Conservation (phyloP, 441 rosid species). For the Kokia cookei region DNA sequence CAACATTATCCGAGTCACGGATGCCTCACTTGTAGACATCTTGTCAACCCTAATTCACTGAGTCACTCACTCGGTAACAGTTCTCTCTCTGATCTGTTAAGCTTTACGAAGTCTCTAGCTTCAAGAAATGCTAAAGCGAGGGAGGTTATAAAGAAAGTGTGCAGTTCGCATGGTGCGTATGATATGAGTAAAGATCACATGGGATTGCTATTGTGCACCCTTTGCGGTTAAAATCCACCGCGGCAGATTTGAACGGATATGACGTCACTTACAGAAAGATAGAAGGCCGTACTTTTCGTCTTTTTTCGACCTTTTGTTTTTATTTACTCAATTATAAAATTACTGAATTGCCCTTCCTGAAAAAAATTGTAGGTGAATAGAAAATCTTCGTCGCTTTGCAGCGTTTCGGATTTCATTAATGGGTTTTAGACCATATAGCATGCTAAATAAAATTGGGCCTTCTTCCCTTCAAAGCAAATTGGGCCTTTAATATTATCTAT, state of each 20-base stretch:
- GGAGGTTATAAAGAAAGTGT: background rate
- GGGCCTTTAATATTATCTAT: no score
- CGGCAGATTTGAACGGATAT: background rate
- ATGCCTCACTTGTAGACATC: conserved; percentile 39
- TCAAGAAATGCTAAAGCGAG: background rate
- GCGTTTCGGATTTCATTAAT: background rate
- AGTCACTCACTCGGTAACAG: conserved; percentile 2
- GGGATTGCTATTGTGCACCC: background rate
- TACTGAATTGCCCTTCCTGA: background rate
- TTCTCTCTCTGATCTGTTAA: background rate
- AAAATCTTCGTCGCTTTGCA: background rate
- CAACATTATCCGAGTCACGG: conserved; percentile 61
- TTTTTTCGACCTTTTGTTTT: background rate
- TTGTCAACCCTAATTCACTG: conserved; percentile 1
- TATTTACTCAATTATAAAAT: background rate
- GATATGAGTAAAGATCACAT: background rate
- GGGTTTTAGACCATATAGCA: background rate
- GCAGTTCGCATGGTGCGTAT: background rate
- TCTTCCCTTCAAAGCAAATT: background rate
- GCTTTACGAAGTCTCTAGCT: background rate
- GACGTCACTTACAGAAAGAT: background rate
- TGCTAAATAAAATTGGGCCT: background rate
- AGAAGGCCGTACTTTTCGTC: background rate
- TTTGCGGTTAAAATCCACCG: background rate
- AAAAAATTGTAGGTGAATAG: background rate